phyloP scores from a whole-genome alignment of 2,329 filamentous ascomycete genomes.

The Nemania bipapillata region DNA sequence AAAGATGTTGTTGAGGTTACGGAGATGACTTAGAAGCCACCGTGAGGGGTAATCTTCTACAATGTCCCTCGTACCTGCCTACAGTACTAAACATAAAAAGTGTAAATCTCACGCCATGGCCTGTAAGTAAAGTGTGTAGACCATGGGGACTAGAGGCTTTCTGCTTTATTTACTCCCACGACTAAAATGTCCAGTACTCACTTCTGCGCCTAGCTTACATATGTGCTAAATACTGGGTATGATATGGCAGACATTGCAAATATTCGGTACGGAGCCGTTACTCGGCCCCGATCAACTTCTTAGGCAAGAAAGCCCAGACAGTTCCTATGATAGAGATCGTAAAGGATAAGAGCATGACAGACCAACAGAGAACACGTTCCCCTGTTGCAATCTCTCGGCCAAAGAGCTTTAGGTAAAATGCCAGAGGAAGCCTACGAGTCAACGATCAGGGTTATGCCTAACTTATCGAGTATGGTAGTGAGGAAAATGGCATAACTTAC shows the following conservation, averaged over 20 bases:
- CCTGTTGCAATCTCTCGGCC: conserved; percentile 71
- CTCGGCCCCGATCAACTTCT: conserved; percentile 71
- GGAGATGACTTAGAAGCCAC: too few relatives aligned
- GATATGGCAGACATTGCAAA: not conserved
- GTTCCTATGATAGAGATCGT: conserved; percentile 81
- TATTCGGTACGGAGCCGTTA: not conserved
- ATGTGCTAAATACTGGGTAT: too few relatives aligned
- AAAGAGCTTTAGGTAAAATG: conserved; percentile 92
- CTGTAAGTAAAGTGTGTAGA: too few relatives aligned
- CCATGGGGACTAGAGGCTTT: too few relatives aligned
- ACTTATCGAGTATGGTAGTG: not conserved
- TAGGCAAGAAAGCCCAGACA: conserved; percentile 87
- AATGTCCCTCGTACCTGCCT: too few relatives aligned
- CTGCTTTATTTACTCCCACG: too few relatives aligned
- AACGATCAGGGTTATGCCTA: not conserved
- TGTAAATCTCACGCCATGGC: too few relatives aligned
- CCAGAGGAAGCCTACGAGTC: conserved; percentile 72
- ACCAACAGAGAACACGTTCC: conserved; percentile 75
- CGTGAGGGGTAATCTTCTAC: too few relatives aligned
- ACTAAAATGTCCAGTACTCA: too few relatives aligned
- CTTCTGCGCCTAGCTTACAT: not conserved
- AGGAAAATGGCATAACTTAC: conserved; percentile 51
- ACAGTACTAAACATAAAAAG: too few relatives aligned
- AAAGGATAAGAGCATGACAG: conserved; percentile 74
- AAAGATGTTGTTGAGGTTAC: too few relatives aligned